Evolutionary conservation across 2,329 filamentous ascomycete species (phyloP).

Genomic region (Xylaria sp.): DNA sequence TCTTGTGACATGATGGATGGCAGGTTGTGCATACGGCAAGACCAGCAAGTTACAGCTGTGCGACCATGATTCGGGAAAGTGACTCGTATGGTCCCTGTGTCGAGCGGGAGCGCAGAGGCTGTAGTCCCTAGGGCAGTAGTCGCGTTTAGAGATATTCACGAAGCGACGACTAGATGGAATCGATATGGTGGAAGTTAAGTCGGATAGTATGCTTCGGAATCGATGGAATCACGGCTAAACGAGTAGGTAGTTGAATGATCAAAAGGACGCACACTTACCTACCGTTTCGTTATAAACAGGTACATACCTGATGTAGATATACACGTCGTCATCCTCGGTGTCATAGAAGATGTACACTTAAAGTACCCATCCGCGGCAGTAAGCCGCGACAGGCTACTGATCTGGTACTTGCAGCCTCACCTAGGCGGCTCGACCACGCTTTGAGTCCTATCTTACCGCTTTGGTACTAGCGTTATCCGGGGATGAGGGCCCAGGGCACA

Average conservation of each 20-base stretch:
- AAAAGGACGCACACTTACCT: too few relatives aligned
- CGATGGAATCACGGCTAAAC: slow-evolving; percentile 2
- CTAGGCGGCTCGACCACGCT: neutral
- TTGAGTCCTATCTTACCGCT: neutral
- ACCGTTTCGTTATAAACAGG: too few relatives aligned
- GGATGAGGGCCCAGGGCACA: slow-evolving; percentile 14
- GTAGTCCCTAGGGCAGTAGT: neutral
- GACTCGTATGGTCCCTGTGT: neutral
- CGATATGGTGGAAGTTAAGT: neutral
- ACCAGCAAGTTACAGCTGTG: slow-evolving; percentile 9
- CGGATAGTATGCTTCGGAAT: neutral
- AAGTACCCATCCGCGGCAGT: too few relatives aligned
- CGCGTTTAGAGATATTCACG: neutral
- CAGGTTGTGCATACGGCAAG: neutral
- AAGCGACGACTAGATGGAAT: neutral
- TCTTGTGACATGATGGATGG: slow-evolving; percentile 22
- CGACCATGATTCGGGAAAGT: slow-evolving; percentile 11
- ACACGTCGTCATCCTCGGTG: slow-evolving; percentile 24
- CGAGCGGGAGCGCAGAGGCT: neutral
- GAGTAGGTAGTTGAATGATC: too few relatives aligned
- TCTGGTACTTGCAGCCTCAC: too few relatives aligned
- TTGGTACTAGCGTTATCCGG: slow-evolving; percentile 14
- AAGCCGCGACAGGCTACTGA: too few relatives aligned
- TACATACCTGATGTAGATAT: too few relatives aligned
- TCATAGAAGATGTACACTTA: too few relatives aligned